These are phyloP conservation scores for Trichoderma sp. DNA, from an alignment of 2,329 filamentous ascomycete genomes.

Conservation along the genomic window DNA sequence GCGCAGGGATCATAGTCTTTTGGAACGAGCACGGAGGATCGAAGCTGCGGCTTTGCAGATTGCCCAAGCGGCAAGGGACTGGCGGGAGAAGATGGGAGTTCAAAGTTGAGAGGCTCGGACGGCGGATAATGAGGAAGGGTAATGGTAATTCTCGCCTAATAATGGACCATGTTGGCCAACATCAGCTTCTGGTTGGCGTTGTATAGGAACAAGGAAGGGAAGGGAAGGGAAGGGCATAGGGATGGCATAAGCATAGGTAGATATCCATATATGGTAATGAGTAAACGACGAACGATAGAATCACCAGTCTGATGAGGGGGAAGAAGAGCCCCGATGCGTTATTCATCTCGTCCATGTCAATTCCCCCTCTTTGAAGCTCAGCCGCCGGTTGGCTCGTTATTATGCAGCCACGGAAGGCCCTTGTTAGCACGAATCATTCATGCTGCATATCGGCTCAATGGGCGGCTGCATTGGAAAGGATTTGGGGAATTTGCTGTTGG, in stretches of 20 bases:
- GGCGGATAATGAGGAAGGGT: background rate
- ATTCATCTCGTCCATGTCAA: background rate
- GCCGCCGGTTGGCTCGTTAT: background rate
- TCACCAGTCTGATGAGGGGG: background rate
- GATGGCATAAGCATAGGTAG: background rate
- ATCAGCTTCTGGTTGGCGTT: slow-evolving; percentile 17
- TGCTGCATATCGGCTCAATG: background rate
- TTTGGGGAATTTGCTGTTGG: background rate
- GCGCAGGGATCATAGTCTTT: slow-evolving; percentile 27
- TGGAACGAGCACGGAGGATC: slow-evolving; percentile 29
- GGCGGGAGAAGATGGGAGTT: slow-evolving; percentile 28
- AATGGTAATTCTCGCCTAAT: slow-evolving; percentile 14
- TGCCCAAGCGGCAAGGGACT: slow-evolving; percentile 31
- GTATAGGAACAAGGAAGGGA: background rate
- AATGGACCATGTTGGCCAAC: slow-evolving; percentile 1
- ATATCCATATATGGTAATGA: slow-evolving; percentile 19
- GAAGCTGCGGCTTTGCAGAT: slow-evolving; percentile 31
- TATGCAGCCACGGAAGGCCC: slow-evolving; percentile 9
- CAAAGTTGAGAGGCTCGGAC: slow-evolving; percentile 8
- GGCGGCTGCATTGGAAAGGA: background rate
- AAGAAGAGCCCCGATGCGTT: background rate
- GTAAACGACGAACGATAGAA: slow-evolving; percentile 7
- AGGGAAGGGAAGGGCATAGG: background rate
- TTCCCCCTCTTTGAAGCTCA: slow-evolving; percentile 6
- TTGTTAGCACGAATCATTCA: background rate